Evolutionary conservation across 345 rosid species (phyloP), one percentile per base, ranked within the genome.

Genomic region (Bruguiera parviflora): DNA sequence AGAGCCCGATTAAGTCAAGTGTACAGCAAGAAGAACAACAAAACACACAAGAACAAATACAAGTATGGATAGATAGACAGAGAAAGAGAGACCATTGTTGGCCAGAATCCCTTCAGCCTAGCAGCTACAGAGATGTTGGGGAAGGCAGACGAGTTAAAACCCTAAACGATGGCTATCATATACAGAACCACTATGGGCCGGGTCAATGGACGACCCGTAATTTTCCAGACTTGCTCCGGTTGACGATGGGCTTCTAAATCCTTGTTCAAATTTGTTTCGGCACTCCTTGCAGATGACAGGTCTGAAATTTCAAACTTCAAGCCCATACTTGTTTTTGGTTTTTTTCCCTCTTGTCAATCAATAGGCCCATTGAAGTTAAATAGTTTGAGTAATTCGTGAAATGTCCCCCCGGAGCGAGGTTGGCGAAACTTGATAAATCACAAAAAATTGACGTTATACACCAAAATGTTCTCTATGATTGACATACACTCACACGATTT

Each of bases 71-170:
- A 24, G 13, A 8, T 11, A 52, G 18, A 53, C 4, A 51, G 11
- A 16, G 28, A 18, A 11, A 25, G 24, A 19, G 18, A 60, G 37
- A 73, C 76, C 76, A 73, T 73, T 22, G 58, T 51, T 25, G 66
- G 21, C 22, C 3, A 2, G 28, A 25, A 33, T 25, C 11, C 20
- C 8, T 28, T 61, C 35, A 53, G 39, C 60, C 25, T n/a, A 28
- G 55, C 4, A 47, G 61, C 71, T 3, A 27, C 66, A 15, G 61
- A 60, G 18, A 73, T 1, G 66, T 13, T 37, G 20, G 46, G 24
- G 65, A 20, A 65, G 59, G 61, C 51, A 28, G 9, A 29, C 57
- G 3, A 21, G 11, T 2, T 2, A 6, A 68, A 73, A 66, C 76
- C 76, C 71, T 73, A 73, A 56, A 25, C 29, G 35, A 57, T 22